Base-by-base conservation (phyloP, 2,329 filamentous ascomycete species). In the Calonectria hongkongensis region DNA sequence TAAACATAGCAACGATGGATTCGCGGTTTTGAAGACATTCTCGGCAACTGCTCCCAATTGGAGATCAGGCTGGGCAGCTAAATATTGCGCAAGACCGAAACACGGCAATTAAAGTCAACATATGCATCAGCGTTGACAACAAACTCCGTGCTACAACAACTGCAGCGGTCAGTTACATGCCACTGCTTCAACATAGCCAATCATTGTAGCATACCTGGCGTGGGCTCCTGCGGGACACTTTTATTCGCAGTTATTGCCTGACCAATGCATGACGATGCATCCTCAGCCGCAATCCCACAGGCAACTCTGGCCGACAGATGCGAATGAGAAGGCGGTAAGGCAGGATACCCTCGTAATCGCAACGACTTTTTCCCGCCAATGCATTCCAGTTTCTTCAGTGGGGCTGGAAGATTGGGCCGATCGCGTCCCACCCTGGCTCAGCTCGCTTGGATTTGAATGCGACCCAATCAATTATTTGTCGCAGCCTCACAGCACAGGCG, bases 361-460 rank as follows among this genome's bases (percentile, higher is more conserved):
- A 12, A 13, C 12, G 18, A 48, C 43, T 48, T 48, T 48, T 48
- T 48, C 45, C 43, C 45, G 45, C 45, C 45, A 48, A 48, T 25
- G n/a, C 45, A 25, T 25, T 48, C 9, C 8, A 12, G 4, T 6
- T 25, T 13, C 45, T 10, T 25, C 18, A 21, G 45, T 25, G 45
- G 45, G 45, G 45, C n/a, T 21, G 45, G 45, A 25, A 48, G n/a
- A 48, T 47, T 47, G 18, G 21, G n/a, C 45, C 45, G 45, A 48
- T 48, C 45, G n/a, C 9, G n/a, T 48, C 4, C 45, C 45, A 45
- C 43, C n/a, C 8, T 9, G n/a, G 45, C 10, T n/a, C 45, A 48
- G 45, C n/a, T 48, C 45, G 45, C 18, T 48, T 25, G 45, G n/a
- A 48, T 48, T 47, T 21, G n/a, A n/a, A 48, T 21, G 45, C n/a